Conservation (phyloP, 2,329 filamentous ascomycete species). For the Microcyclospora pomicola region DNA sequence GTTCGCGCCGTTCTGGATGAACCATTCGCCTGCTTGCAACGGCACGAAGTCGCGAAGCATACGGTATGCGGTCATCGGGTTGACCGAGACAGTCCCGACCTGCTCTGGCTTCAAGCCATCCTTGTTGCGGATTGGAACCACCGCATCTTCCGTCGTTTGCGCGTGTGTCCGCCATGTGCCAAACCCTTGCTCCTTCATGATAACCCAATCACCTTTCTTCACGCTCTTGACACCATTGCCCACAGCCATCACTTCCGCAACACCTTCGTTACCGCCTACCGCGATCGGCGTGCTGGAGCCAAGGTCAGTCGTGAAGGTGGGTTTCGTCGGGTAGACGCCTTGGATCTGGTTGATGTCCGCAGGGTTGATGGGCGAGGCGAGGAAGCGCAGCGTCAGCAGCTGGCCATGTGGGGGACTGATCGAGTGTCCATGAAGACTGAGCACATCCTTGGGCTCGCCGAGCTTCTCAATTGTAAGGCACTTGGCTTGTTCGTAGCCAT, state of each 20-base stretch:
- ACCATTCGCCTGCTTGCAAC: slow-evolving; percentile 68
- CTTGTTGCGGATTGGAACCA: slow-evolving; percentile 58
- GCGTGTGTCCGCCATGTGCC: slow-evolving; percentile 95
- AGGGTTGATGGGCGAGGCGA: slow-evolving; percentile 87
- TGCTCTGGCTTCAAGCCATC: slow-evolving; percentile 60
- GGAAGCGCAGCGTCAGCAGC: slow-evolving; percentile 66
- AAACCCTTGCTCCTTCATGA: slow-evolving; percentile 68
- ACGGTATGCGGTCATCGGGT: slow-evolving; percentile 86
- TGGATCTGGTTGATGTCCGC: slow-evolving; percentile 98
- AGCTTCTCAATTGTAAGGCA: slow-evolving; percentile 62
- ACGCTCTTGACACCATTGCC: slow-evolving; percentile 50
- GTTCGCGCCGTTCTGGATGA: slow-evolving; percentile 95
- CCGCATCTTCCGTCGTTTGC: slow-evolving; percentile 42
- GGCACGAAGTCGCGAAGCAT: slow-evolving; percentile 72
- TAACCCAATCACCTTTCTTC: slow-evolving; percentile 77
- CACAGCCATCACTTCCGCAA: slow-evolving; percentile 70
- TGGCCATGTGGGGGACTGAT: slow-evolving; percentile 61
- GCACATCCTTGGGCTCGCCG: slow-evolving; percentile 60
- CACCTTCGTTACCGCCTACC: slow-evolving; percentile 79
- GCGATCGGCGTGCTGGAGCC: slow-evolving; percentile 65
- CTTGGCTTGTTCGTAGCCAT: slow-evolving; percentile 76
- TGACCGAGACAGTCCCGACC: slow-evolving; percentile 78
- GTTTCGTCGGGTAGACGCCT: slow-evolving; percentile 83
- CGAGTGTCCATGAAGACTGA: slow-evolving; percentile 58
- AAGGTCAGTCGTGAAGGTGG: slow-evolving; percentile 59